These are phyloP conservation scores for Dioscorea cayenensis DNA, from an alignment of 116 monocot genomes.

Conservation along the genomic window DNA sequence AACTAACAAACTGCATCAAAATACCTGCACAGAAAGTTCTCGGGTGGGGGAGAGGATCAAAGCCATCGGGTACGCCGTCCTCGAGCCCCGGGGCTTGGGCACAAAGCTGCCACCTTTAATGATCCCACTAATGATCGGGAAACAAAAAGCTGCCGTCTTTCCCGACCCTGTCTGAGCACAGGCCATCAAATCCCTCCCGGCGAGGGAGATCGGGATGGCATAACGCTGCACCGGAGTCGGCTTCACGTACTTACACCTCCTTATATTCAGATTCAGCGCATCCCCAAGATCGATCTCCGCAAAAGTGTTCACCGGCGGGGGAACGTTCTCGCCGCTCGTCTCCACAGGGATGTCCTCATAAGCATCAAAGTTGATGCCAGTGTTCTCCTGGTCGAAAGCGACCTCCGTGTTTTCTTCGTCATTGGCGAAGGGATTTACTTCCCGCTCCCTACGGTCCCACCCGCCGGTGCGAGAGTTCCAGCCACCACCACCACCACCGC, in stretches of 20 bases:
- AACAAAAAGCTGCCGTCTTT: constrained; percentile 78
- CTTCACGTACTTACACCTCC: constrained; percentile 70
- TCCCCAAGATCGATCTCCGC: constrained; percentile 72
- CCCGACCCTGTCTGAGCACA: constrained; percentile 86
- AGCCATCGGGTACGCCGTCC: constrained; percentile 50
- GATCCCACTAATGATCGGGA: constrained; percentile 74
- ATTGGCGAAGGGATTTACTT: constrained; percentile 32
- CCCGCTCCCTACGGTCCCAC: constrained; percentile 15
- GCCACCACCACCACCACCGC: constrained; percentile 25
- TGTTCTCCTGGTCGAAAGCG: constrained; percentile 30
- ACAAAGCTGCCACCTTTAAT: constrained; percentile 23
- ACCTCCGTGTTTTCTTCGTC: constrained; percentile 14
- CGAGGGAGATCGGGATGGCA: constrained; percentile 67
- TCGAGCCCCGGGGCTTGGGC: constrained; percentile 30
- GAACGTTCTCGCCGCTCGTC: constrained; percentile 48
- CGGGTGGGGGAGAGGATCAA: constrained; percentile 69
- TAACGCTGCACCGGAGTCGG: constrained; percentile 73
- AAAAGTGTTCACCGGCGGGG: constrained; percentile 45
- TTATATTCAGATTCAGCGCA: constrained; percentile 63
- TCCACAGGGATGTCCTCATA: constrained; percentile 62
- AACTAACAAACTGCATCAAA: neutral
- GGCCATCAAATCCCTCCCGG: constrained; percentile 68
- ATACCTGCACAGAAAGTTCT: constrained; percentile 73
- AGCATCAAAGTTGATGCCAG: constrained; percentile 54
- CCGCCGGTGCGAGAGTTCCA: constrained; percentile 21